A percentile compares a stretch with the other conserved stretches of the same genome.
These are phyloP conservation scores for Heterobasidion parviporum DNA, from an alignment of 1,284 basidiomycete species.

Conservation along the genomic window DNA sequence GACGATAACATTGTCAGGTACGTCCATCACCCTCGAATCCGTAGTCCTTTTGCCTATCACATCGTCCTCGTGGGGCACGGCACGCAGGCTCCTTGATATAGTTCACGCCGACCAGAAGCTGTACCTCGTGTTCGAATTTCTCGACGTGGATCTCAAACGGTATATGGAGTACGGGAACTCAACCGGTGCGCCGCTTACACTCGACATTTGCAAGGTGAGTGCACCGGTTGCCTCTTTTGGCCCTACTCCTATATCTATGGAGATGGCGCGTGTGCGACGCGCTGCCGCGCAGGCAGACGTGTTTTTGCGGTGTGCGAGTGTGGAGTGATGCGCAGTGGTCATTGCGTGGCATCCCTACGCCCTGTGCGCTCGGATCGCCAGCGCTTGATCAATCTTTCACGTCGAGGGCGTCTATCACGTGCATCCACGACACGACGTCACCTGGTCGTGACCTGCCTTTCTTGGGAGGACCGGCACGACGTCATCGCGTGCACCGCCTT, in stretches of 20 bases:
- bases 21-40: slow-evolving; percentile 15
- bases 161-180: slow-evolving; percentile 90
- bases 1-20: slow-evolving; percentile 93
- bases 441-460: background rate
- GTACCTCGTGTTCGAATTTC: slow-evolving; percentile 95
- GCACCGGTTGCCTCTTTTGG: background rate
- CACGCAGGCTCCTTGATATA: slow-evolving; percentile 84
- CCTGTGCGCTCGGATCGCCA: too few species aligned
- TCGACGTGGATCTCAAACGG: slow-evolving; percentile 90
- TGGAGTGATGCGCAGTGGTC: background rate
- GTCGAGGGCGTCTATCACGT: slow-evolving; percentile 4
- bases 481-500: background rate
- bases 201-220: slow-evolving; percentile 80
- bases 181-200: slow-evolving; percentile 60
- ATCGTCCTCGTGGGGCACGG: background rate
- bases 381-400: background rate
- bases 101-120: slow-evolving; percentile 96
- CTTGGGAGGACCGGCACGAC: background rate
- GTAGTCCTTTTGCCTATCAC: background rate
- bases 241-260: background rate
- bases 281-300: slow-evolving; percentile 2
- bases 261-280: slow-evolving; percentile 11
- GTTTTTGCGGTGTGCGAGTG: background rate
- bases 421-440: background rate
- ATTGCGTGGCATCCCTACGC: background rate